phyloP scores from a whole-genome alignment of 805 yeast species.

The Candida schatavii region DNA sequence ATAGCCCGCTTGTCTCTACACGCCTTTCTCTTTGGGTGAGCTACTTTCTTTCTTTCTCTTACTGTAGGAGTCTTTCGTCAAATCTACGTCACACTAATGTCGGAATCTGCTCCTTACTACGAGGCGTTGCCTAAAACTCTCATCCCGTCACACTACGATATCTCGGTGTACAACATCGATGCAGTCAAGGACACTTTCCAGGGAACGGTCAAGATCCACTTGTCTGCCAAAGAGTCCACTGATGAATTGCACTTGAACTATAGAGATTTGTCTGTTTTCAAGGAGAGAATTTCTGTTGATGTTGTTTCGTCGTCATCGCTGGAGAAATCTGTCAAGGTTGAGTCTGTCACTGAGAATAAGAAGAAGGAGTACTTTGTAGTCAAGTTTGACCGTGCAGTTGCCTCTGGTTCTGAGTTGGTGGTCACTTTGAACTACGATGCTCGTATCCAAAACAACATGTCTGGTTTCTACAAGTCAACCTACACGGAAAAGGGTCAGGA shows the following conservation, averaged over 20 bases:
- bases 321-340: slow-evolving; percentile 17
- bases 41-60: background rate
- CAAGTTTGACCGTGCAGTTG: slow-evolving; percentile 43
- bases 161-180: slow-evolving; percentile 62
- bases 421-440: slow-evolving; percentile 40
- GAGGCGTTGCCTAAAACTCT: slow-evolving; percentile 61
- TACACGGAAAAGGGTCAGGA: slow-evolving; percentile 37
- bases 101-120: slow-evolving; percentile 15
- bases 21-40: background rate
- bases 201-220: slow-evolving; percentile 48
- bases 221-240: slow-evolving; percentile 43
- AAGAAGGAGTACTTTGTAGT: slow-evolving; percentile 65
- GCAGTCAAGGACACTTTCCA: slow-evolving; percentile 40
- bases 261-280: slow-evolving; percentile 35
- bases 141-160: slow-evolving; percentile 70
- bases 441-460: slow-evolving; percentile 52
- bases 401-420: slow-evolving; percentile 21
- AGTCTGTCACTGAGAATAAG: slow-evolving; percentile 31
- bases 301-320: slow-evolving; percentile 22
- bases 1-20: background rate
- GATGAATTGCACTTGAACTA: slow-evolving; percentile 47
- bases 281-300: slow-evolving; percentile 18
- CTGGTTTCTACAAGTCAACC: slow-evolving; percentile 51
- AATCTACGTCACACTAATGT: background rate
- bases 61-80: background rate